Base-by-base conservation (phyloP, 371 early-diverging fungal genomes). In the Basidiobolus heterosporus region DNA sequence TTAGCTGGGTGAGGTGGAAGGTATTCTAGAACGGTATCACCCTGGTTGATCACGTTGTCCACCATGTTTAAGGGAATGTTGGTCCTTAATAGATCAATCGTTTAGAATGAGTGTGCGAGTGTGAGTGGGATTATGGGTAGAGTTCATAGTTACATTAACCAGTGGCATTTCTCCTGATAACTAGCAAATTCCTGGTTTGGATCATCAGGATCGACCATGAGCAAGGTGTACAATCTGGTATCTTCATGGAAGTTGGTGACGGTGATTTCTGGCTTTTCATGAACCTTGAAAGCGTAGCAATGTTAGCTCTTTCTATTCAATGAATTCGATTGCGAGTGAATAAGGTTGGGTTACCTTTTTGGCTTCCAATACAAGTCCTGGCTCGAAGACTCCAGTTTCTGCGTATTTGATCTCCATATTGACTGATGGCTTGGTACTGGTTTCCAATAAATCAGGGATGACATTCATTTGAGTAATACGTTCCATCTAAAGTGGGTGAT, bases 1-100 rank as follows among this genome's bases (percentile, higher is more conserved):
- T 73, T 72, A 41, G 81, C 73, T 24, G 88, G 88, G 55, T 88
- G 88, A 46, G 87, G 87, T 42, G 85, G 82, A 18, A 80, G 44
- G 53, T 86, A 88, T 5, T 70, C 61, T 24, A 84, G 55, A 16
- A 82, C 55, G n/a, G 65, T 60, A 35, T 76, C 65, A 14, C 77
- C 75, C 6, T 38, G 51, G 18, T 44, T 45, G 3, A 73, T 63
- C 9, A 52, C 46, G 8, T 64, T 44, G 50, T 69, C 55, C 22
- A 74, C 71, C 36, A 72, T 64, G 50, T 70, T 74, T 49, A 82
- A 54, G 18, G 74, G 61, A 14, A 82, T 68, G 45, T 86, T 83
- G 36, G 77, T 54, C 51, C 76, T 75, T 30, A 9, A 53, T 30
- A 23, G 7, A 37, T 20, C 18, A 36, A 8, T 5, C 15, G 8